Conservation (phyloP, 2,329 filamentous ascomycete species). For the Ilyonectria mors-panacis region DNA sequence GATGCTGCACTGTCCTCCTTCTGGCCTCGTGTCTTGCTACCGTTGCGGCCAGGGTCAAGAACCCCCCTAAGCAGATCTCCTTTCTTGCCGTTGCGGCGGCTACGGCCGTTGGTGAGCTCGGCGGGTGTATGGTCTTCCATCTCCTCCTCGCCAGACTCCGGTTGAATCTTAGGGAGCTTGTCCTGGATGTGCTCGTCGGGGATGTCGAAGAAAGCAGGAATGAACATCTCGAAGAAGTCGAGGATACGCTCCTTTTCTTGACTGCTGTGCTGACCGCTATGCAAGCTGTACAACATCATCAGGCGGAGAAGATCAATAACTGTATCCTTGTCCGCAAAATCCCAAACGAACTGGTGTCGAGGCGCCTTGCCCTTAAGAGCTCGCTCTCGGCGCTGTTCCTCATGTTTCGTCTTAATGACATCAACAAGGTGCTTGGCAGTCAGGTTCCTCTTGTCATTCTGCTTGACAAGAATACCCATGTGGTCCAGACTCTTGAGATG, state of each 20-base stretch:
- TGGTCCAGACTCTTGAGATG: constrained; percentile 98
- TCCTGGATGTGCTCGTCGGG: constrained; percentile 78
- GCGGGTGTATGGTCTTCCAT: constrained; percentile 80
- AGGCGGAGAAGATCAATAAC: constrained; percentile 74
- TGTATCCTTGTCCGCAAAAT: constrained; percentile 80
- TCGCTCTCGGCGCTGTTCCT: constrained; percentile 86
- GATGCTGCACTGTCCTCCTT: constrained; percentile 86
- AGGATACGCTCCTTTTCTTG: constrained; percentile 82
- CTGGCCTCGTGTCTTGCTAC: constrained; percentile 77
- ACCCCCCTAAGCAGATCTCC: constrained; percentile 88
- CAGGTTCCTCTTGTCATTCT: constrained; percentile 91
- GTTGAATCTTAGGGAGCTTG: constrained; percentile 77
- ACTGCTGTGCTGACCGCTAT: constrained; percentile 78
- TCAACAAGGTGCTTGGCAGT: constrained; percentile 91
- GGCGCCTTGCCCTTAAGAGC: constrained; percentile 73
- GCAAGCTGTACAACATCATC: constrained; percentile 75
- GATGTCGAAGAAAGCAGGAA: constrained; percentile 83
- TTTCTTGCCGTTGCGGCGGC: constrained; percentile 81
- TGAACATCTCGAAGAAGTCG: constrained; percentile 83
- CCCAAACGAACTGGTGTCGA: constrained; percentile 82
- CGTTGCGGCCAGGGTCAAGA: constrained; percentile 82
- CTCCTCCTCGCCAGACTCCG: constrained; percentile 82
- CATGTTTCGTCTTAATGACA: constrained; percentile 91
- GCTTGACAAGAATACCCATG: constrained; percentile 92
- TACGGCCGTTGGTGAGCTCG: constrained; percentile 78